Evolutionary conservation across 352 stramenopile genomes (phyloP), one percentile per base, ranked within the genome.

Genomic region (Phytophthora agathidicida): DNA sequence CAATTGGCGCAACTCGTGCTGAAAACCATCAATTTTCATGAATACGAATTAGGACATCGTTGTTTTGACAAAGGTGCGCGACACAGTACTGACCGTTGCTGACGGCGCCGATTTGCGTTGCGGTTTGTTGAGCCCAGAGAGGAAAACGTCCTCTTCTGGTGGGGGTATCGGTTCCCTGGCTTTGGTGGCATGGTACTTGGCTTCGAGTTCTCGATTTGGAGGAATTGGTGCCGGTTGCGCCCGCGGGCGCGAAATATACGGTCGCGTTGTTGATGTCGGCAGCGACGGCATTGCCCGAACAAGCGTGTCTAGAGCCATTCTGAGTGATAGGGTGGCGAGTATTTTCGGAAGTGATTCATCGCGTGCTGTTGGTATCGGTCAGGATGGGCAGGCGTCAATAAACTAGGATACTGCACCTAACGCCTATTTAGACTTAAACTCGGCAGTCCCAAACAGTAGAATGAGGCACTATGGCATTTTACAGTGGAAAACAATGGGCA

Each of bases 1-100:
- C 1, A 89, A 50, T 20, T 52, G 51, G 0, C 76, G 73, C 23
- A 89, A 65, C 32, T 89, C 79, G 52, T 87, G 74, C 76, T 27
- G 6, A 43, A 33, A 33, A 38, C 44, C n/a, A 32, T 0, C 10
- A 20, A 28, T n/a, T n/a, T n/a, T n/a, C n/a, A n/a, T n/a, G n/a
- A n/a, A n/a, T n/a, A n/a, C n/a, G n/a, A n/a, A n/a, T n/a, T n/a
- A n/a, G n/a, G n/a, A n/a, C n/a, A n/a, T n/a, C n/a, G n/a, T n/a
- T n/a, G n/a, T n/a, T n/a, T n/a, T n/a, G n/a, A n/a, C n/a, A n/a
- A n/a, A n/a, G n/a, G n/a, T n/a, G n/a, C n/a, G n/a, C n/a, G n/a
- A n/a, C n/a, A n/a, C n/a, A n/a, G n/a, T n/a, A n/a, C n/a, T n/a
- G n/a, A 82, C 73, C 49, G 73, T 79, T 36, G 73, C 73, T 24